Evolutionary conservation across 78 protist species (phyloP), one percentile per base, ranked within the genome.

Genomic region (Dictyostelium discoideum): DNA sequence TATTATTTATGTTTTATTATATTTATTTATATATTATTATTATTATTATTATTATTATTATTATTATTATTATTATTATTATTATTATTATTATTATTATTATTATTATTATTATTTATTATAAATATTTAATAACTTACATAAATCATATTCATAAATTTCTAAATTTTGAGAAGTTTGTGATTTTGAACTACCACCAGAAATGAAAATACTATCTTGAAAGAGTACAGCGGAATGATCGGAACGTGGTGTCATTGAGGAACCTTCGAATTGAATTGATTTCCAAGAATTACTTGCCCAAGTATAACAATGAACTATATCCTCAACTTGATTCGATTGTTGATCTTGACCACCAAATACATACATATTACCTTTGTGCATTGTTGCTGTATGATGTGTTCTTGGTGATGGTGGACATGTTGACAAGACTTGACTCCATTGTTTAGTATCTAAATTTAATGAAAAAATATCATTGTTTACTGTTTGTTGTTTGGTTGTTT

Each of bases 311-410:
- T 78, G 48, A 24, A 26, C 13, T 14, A 82, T 48, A 24, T 80
- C 88, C 11, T 82, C 88, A 1, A 72, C 18, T 73, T 39, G 46
- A 50, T 65, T 82, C 2, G 84, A 24, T 29, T 32, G 26, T 22
- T 39, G 26, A 46, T 82, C 87, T 82, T 90, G 95, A 50, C 95
- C 95, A 50, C 95, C 95, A 72, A 90, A 67, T 24, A 82, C 65
- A 22, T 72, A 90, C 95, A 90, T 90, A 0, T 16, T 50, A 39
- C 95, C 95, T 60, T 90, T 90, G 44, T 90, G 88, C 18, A 82
- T 13, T 11, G 95, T 82, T 37, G 84, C 88, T 16, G 95, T 72
- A 69, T 90, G 95, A 65, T 44, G 60, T 32, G 95, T 13, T 54
- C 95, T 82, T 63, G 86, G 80, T 32, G 93, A 22, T 72, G 95